These are phyloP conservation scores for Lachnum nothofagi DNA, from an alignment of 2,329 filamentous ascomycete species.

Conservation along the genomic window DNA sequence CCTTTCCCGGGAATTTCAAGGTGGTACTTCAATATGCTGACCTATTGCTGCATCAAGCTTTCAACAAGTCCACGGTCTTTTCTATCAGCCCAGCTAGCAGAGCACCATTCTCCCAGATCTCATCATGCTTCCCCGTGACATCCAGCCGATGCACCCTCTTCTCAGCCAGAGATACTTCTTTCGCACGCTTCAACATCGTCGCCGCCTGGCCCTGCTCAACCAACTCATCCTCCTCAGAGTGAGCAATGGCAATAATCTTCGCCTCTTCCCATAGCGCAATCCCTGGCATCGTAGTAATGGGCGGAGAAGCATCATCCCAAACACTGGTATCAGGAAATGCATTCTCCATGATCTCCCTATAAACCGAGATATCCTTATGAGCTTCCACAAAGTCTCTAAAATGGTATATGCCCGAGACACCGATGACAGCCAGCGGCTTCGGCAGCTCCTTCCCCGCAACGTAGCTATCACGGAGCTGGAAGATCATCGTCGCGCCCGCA, in stretches of 20 bases:
- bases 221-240: conserved; percentile 42
- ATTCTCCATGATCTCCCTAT: conserved; percentile 51
- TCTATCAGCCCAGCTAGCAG: conserved; percentile 48
- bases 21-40: no score
- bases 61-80: conserved; percentile 9
- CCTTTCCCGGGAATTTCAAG: no score
- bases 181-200: conserved; percentile 20
- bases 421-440: conserved; percentile 50
- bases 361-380: conserved; percentile 45
- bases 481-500: conserved; percentile 58
- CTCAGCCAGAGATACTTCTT: conserved; percentile 12
- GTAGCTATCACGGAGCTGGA: conserved; percentile 43
- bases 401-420: conserved; percentile 63
- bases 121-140: conserved; percentile 58
- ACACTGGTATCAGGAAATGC: conserved; percentile 49
- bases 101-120: conserved; percentile 55
- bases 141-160: conserved; percentile 34
- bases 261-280: conserved; percentile 14
- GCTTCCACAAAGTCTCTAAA: conserved; percentile 48
- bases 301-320: conserved; percentile 55
- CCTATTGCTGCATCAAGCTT: no score
- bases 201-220: conserved; percentile 23
- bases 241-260: conserved; percentile 16
- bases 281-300: conserved; percentile 1
- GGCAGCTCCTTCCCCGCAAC: conserved; percentile 28